A percentile compares a stretch with the other conserved stretches of the same genome.
phyloP scores from a whole-genome alignment of 2,329 filamentous ascomycete species.

The Sporothrix dimorphospora region DNA sequence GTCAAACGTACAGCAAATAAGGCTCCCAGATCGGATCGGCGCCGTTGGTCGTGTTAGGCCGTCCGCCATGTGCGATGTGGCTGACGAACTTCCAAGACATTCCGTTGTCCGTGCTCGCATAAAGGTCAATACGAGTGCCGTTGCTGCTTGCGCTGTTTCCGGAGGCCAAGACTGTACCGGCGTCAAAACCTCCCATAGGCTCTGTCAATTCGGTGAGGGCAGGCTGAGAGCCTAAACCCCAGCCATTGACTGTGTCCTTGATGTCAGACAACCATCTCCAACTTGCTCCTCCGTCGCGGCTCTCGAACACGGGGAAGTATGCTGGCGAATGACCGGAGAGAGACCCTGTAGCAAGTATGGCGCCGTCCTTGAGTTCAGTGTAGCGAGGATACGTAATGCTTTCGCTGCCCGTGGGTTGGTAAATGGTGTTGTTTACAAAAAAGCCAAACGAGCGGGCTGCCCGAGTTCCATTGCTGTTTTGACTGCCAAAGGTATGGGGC shows the following conservation, averaged over 20 bases:
- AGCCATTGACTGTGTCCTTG: neutral
- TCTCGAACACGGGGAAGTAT: constrained; percentile 4
- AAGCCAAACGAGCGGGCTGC: neutral
- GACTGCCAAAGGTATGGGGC: neutral
- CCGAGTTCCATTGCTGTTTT: neutral
- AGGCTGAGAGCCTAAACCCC: neutral
- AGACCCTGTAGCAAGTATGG: neutral
- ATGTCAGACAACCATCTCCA: constrained; percentile 2
- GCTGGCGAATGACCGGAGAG: neutral
- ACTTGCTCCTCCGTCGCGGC: neutral
- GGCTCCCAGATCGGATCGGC: neutral
- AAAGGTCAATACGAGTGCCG: constrained; percentile 6
- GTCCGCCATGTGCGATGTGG: neutral
- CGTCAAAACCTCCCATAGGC: neutral
- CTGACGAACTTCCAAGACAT: neutral
- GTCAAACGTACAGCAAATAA: neutral
- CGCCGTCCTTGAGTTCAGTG: constrained; percentile 5
- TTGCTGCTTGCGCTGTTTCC: neutral
- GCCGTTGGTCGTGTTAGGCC: constrained; percentile 3
- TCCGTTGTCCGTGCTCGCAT: constrained; percentile 6
- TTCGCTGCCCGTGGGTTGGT: neutral
- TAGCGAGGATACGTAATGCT: neutral
- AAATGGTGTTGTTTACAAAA: constrained; percentile 4
- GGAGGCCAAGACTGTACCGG: neutral
- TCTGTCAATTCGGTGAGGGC: neutral